A percentile compares a stretch with the other conserved stretches of the same genome.
phyloP scores from a whole-genome alignment of 2,329 filamentous ascomycete genomes.

The Epichloe uncinata region DNA sequence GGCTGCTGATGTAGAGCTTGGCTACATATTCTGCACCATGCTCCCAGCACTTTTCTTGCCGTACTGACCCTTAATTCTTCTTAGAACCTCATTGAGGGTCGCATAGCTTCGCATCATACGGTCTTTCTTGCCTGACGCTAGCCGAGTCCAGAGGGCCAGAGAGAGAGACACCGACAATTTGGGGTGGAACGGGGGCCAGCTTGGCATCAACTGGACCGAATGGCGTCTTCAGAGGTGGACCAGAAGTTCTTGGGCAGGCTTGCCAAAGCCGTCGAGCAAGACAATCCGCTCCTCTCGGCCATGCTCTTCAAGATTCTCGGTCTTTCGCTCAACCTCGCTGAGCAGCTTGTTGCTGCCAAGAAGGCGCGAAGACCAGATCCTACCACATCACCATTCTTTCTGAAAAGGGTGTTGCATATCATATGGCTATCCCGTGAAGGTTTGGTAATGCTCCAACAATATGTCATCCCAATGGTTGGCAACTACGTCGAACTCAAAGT shows the following conservation, averaged over 20 bases:
- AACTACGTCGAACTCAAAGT: constrained; percentile 76
- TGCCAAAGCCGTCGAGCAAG: constrained; percentile 63
- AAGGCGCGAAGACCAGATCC: constrained; percentile 73
- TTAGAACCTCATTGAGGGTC: constrained; percentile 1
- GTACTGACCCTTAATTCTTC: background rate
- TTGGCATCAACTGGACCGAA: constrained; percentile 24
- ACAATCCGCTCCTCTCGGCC: constrained; percentile 65
- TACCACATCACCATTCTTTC: constrained; percentile 62
- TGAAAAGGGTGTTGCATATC: constrained; percentile 77
- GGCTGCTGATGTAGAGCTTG: background rate
- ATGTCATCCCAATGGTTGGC: constrained; percentile 72
- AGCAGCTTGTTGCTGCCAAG: constrained; percentile 69
- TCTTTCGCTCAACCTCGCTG: constrained; percentile 75
- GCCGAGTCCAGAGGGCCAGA: background rate
- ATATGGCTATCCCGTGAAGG: constrained; percentile 93
- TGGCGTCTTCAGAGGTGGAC: constrained; percentile 95
- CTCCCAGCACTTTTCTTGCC: background rate
- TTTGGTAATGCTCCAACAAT: constrained; percentile 72
- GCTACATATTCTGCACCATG: background rate
- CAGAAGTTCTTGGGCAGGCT: constrained; percentile 91
- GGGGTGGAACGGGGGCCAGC: background rate
- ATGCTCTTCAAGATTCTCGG: constrained; percentile 88
- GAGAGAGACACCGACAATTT: background rate
- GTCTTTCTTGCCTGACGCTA: background rate
- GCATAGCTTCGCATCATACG: background rate